Percentiles rank a stretch among this genome's conserved stretches.
phyloP scores from a whole-genome alignment of 805 yeast genomes.

The Maudiozyma serrabonitensis region DNA sequence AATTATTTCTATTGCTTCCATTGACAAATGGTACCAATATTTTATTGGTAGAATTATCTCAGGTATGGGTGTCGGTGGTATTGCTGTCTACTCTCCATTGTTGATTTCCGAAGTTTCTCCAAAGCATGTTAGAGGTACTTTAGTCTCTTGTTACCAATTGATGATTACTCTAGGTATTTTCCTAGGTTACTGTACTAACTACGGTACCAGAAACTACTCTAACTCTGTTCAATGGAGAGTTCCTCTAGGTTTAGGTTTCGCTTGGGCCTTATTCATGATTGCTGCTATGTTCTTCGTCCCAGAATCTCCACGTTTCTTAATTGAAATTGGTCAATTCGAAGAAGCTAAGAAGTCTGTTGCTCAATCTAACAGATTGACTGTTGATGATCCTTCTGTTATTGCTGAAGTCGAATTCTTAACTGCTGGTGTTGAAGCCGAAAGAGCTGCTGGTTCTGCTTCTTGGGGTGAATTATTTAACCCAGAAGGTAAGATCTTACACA shows the following conservation, averaged over 20 bases:
- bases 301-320: conserved; percentile 62
- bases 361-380: conserved; percentile 43
- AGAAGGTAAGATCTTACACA: conserved; percentile 46
- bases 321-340: conserved; percentile 41
- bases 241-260: conserved; percentile 49
- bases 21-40: conserved; percentile 47
- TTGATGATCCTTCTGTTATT: conserved; percentile 46
- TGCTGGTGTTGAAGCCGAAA: conserved; percentile 53
- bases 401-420: conserved; percentile 48
- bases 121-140: conserved; percentile 57
- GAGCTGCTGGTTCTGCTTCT: conserved; percentile 50
- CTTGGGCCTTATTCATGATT: conserved; percentile 34
- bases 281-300: conserved; percentile 44
- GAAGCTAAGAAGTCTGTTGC: conserved; percentile 49
- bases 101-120: conserved; percentile 64
- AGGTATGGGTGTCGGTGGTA: conserved; percentile 70
- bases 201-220: conserved; percentile 48
- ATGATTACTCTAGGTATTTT: conserved; percentile 65
- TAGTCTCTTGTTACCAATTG: conserved; percentile 61
- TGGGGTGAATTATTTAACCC: conserved; percentile 60
- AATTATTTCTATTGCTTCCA: conserved; percentile 47
- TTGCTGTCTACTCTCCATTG: conserved; percentile 67
- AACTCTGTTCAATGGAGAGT: conserved; percentile 73
- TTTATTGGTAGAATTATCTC: conserved; percentile 59
- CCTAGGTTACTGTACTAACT: conserved; percentile 64